A percentile compares a stretch with the other conserved stretches of the same genome.
Evolutionary conservation across 1,284 basidiomycete genomes (phyloP).

Genomic region (Microbotryomycetes sp.): DNA sequence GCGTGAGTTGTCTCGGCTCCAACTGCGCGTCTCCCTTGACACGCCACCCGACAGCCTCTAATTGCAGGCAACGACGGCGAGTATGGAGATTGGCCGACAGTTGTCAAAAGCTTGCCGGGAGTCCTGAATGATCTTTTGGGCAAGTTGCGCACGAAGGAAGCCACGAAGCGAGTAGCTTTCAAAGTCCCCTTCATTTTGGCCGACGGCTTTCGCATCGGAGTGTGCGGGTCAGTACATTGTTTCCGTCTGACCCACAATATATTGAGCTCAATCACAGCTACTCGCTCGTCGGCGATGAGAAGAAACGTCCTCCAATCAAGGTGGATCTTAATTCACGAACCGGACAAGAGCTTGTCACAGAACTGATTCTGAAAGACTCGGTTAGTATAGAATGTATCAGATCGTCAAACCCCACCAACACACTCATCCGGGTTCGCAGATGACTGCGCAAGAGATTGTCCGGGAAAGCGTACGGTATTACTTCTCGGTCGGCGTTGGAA

Average conservation of each 20-base stretch:
- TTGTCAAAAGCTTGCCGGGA: slow-evolving; percentile 17
- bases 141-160: slow-evolving; percentile 48
- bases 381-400: slow-evolving; percentile 43
- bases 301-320: slow-evolving; percentile 67
- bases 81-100: slow-evolving; percentile 3
- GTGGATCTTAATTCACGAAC: slow-evolving; percentile 69
- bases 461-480: slow-evolving; percentile 42
- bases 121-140: slow-evolving; percentile 37
- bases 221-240: slow-evolving; percentile 64
- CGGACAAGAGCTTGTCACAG: slow-evolving; percentile 62
- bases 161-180: slow-evolving; percentile 80
- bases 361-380: slow-evolving; percentile 69
- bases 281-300: slow-evolving; percentile 74
- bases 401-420: background rate
- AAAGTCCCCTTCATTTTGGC: slow-evolving; percentile 73
- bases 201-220: slow-evolving; percentile 72
- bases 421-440: background rate
- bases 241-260: background rate
- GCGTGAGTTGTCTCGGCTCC: slow-evolving; percentile 56
- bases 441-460: slow-evolving; percentile 19
- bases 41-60: background rate
- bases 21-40: no score
- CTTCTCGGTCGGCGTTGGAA: slow-evolving; percentile 35
- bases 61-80: background rate
- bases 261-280: slow-evolving; percentile 50